Evolutionary conservation across 345 rosid species (phyloP), one percentile per base, ranked within the genome.

Genomic region (Arabis alpina): DNA sequence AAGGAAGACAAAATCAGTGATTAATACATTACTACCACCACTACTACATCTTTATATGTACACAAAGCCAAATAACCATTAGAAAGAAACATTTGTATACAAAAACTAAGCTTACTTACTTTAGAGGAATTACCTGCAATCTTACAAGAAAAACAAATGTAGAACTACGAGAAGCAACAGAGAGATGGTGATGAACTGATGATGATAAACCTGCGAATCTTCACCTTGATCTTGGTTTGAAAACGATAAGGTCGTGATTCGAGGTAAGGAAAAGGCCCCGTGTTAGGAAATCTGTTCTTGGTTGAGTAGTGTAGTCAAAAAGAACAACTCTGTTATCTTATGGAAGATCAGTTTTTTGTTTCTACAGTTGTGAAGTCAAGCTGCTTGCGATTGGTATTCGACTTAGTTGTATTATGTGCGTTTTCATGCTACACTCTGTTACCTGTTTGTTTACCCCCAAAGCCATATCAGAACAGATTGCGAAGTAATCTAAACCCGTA

Each of bases 361-460:
- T 92, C 80, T 80, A 82, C 80, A 80, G 32, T 82, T 81, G 90
- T 82, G 86, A 82, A 47, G 92, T 87, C 92, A 87, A 87, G 86
- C 82, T 86, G 82, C 83, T 69, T 70, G 87, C 79, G 61, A 81
- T 73, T 16, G 80, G 78, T 73, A 79, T 73, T 13, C 82, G 84
- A 75, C 82, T 86, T 78, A 82, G 76, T 79, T 93, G 98, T 79
- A 88, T 71, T 81, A 86, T 70, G 67, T 93, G 98, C 25, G 96
- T 90, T 81, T 92, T 88, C 97, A 93, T 80, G 92, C 97, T 93
- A 83, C 92, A 85, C 70, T 86, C 87, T 48, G 88, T 88, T 28
- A 91, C 92, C 98, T 90, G 88, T 76, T 71, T 30, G 50, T 58
- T 36, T 23, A 25, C 32, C 45, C 30, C 70, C 27, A 67, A 40